Evolutionary conservation across 2,329 filamentous ascomycete species (phyloP).

Genomic region (Colletotrichum sp.): DNA sequence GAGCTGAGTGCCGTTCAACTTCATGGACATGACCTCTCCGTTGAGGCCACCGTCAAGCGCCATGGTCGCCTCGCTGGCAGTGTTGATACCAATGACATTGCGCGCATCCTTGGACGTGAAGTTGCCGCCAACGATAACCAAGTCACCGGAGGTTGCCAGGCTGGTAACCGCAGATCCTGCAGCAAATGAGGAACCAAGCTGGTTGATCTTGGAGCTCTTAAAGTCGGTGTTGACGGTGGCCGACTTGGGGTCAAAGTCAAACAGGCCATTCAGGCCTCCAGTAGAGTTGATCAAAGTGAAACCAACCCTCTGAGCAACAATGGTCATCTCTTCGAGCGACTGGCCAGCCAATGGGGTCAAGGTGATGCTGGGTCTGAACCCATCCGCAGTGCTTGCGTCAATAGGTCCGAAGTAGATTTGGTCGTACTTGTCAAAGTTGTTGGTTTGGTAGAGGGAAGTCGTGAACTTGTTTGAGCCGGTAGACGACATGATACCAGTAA

Average conservation of each 20-base stretch:
- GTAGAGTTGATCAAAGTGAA: slow-evolving; percentile 78
- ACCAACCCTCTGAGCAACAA: slow-evolving; percentile 89
- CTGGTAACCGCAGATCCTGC: slow-evolving; percentile 71
- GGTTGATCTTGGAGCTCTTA: slow-evolving; percentile 75
- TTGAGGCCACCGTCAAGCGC: slow-evolving; percentile 78
- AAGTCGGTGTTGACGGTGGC: slow-evolving; percentile 67
- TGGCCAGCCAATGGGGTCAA: slow-evolving; percentile 73
- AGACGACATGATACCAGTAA: slow-evolving; percentile 74
- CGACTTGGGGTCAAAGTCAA: slow-evolving; percentile 79
- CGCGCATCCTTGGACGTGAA: slow-evolving; percentile 73
- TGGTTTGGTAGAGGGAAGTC: slow-evolving; percentile 82
- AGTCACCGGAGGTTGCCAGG: slow-evolving; percentile 68
- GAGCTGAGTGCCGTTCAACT: slow-evolving; percentile 68
- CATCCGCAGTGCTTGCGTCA: slow-evolving; percentile 68
- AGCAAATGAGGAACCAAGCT: slow-evolving; percentile 74
- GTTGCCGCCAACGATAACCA: slow-evolving; percentile 82
- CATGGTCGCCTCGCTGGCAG: slow-evolving; percentile 65
- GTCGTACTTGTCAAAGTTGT: slow-evolving; percentile 96
- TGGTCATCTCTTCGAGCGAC: slow-evolving; percentile 64
- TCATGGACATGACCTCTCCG: slow-evolving; percentile 75
- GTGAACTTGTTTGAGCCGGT: slow-evolving; percentile 54
- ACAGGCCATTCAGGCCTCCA: slow-evolving; percentile 86
- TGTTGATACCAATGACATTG: slow-evolving; percentile 80
- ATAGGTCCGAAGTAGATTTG: slow-evolving; percentile 87
- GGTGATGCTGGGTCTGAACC: slow-evolving; percentile 83